These are phyloP conservation scores for Kodamaea laetipori DNA, from an alignment of 805 yeast species.

Conservation along the genomic window DNA sequence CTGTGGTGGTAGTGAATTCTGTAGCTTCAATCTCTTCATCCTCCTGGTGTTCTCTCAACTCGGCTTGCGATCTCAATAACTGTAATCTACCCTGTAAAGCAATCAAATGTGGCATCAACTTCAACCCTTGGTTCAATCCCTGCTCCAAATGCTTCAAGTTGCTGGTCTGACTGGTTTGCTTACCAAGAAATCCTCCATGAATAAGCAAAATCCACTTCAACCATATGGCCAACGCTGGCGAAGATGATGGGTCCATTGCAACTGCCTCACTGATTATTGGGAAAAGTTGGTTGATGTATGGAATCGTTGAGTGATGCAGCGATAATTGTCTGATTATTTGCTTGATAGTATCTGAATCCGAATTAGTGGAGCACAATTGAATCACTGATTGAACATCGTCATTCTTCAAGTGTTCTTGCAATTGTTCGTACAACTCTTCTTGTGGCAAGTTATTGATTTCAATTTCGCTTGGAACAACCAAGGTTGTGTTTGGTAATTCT, in stretches of 20 bases:
- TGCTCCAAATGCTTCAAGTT: conserved; percentile 59
- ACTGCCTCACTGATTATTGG: conserved; percentile 30
- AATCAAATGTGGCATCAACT: conserved; percentile 64
- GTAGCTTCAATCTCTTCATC: conserved; percentile 20
- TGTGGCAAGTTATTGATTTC: conserved; percentile 26
- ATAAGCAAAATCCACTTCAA: conserved; percentile 75
- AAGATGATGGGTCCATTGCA: conserved; percentile 30
- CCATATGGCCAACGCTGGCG: conserved; percentile 55
- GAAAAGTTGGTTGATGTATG: conserved; percentile 27
- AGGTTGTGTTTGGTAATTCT: not conserved
- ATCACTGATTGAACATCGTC: conserved; percentile 20
- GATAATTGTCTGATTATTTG: conserved; percentile 39
- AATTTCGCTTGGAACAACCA: conserved; percentile 21
- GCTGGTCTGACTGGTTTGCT: conserved; percentile 52
- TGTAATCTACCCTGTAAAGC: conserved; percentile 86
- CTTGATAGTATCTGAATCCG: conserved; percentile 34
- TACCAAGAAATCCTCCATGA: conserved; percentile 65
- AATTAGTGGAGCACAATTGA: conserved; percentile 30
- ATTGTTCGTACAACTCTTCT: conserved; percentile 23
- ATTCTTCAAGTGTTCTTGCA: conserved; percentile 18
- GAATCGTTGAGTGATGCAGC: conserved; percentile 30
- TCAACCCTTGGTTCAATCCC: conserved; percentile 56
- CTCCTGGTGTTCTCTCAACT: conserved; percentile 49
- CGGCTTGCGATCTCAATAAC: conserved; percentile 73
- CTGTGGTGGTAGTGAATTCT: conserved; percentile 21